Base-by-base conservation (phyloP, 192 early-diverging fungal genomes). In the Backusella australiensis region DNA sequence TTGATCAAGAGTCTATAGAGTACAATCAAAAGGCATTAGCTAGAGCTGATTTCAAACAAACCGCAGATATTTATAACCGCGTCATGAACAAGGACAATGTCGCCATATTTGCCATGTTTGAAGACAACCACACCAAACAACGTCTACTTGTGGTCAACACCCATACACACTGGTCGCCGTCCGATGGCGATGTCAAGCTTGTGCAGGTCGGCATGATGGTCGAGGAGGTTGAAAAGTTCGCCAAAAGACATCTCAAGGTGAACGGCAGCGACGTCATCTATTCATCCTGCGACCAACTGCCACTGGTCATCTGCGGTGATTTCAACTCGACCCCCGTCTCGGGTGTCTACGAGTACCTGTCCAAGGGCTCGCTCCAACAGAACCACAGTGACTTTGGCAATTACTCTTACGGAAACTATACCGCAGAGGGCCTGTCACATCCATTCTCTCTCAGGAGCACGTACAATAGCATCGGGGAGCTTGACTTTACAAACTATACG, bases 21-120 rank as follows among this genome's bases (percentile, higher is more conserved):
- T 99, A 96, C 87, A 95, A 97, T 82, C 96, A 97, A 80, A 88
- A 93, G 71, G 96, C 95, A 12, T 89, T 97, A 82, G 89, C 91
- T 70, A 84, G 93, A 76, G 90, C 93, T 34, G 96, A 97, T 77
- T 93, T 97, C 53, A 93, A 93, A 53, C 92, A 95, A 81, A 92
- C 91, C 42, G 96, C 95, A 36, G 98, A 98, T 81, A 91, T 98
- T 49, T 96, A 96, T 82, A 97, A 99, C 81, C 93, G 98, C 34
- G 95, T 99, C 19, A 97, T 97, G 94, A 92, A 95, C 67, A 97
- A 97, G 84, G 98, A 99, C 85, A 96, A 99, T 77, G 93, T 99
- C 75, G 93, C 93, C 14, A 88, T 94, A 6, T 87, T 97, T 67
- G 87, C 90, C 14, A 81, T 97, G 39, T 85, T 99, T 78, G 93